Conservation (phyloP, 176 grass and related monocot species). For the Cenchrus fungigraminus region DNA sequence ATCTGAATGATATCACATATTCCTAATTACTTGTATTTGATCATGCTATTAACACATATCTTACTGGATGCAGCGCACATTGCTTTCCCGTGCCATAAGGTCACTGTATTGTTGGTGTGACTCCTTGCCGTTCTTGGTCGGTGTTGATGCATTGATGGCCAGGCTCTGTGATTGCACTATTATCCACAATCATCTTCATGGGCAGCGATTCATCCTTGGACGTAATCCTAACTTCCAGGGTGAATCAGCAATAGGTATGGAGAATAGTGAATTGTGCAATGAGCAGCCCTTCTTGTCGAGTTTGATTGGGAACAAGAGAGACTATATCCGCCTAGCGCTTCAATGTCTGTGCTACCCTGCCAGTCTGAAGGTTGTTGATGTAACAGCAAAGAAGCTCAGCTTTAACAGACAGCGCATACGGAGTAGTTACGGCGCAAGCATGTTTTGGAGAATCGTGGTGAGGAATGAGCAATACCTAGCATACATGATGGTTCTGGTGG, state of each 20-base stretch:
- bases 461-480: slow-evolving; percentile 43
- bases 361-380: slow-evolving; percentile 36
- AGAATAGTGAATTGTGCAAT: slow-evolving; percentile 27
- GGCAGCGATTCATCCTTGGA: slow-evolving; percentile 13
- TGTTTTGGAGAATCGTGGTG: slow-evolving; percentile 35
- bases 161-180: slow-evolving; percentile 25
- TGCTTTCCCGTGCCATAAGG: slow-evolving; percentile 11
- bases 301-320: slow-evolving; percentile 25
- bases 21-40: not conserved
- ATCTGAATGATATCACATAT: not conserved
- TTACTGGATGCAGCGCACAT: slow-evolving; percentile 26
- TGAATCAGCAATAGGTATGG: not conserved
- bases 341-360: slow-evolving; percentile 46
- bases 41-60: slow-evolving; percentile 12
- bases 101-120: slow-evolving; percentile 26
- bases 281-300: not conserved
- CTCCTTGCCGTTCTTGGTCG: slow-evolving; percentile 48
- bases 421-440: not conserved
- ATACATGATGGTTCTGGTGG: slow-evolving; percentile 32
- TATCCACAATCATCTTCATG: slow-evolving; percentile 1
- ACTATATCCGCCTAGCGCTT: slow-evolving; percentile 15
- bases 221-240: slow-evolving; percentile 1
- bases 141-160: slow-evolving; percentile 40
- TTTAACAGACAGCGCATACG: not conserved
- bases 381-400: slow-evolving; percentile 4